Evolutionary conservation across 2,329 filamentous ascomycete species (phyloP).

Genomic region (Penicillium sclerotiorum): DNA sequence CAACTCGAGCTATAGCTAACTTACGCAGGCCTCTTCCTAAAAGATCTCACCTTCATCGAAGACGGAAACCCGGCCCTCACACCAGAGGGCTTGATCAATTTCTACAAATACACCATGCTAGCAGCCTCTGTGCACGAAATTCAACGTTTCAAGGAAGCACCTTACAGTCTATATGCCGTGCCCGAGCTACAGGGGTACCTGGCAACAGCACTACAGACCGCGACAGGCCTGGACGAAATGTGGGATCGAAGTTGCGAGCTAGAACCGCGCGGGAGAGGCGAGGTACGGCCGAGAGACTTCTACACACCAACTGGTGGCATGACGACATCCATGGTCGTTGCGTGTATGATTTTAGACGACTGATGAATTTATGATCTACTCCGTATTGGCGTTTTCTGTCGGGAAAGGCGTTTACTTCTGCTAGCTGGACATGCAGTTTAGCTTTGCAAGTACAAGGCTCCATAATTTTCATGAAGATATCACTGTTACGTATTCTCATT

Average conservation of each 20-base stretch:
- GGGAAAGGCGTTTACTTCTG: no score
- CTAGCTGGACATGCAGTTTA: no score
- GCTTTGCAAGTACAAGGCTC: no score
- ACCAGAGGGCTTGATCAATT: conserved; percentile 78
- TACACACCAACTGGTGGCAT: conserved; percentile 17
- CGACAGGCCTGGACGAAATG: conserved; percentile 93
- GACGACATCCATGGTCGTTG: conserved; percentile 16
- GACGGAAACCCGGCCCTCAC: conserved; percentile 93
- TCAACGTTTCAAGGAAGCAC: conserved; percentile 92
- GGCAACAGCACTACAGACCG: conserved; percentile 84
- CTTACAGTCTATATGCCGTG: conserved; percentile 82
- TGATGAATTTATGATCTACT: conserved; percentile 3
- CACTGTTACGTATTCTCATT: no score
- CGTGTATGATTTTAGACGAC: conserved; percentile 16
- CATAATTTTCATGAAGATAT: no score
- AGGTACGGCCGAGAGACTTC: conserved; percentile 40
- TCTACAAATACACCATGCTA: conserved; percentile 24
- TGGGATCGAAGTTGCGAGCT: conserved; percentile 90
- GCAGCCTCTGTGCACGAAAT: conserved; percentile 51
- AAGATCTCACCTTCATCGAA: conserved; percentile 93
- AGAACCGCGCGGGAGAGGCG: conserved; percentile 88
- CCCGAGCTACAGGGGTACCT: conserved; percentile 79
- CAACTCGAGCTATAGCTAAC: neutral
- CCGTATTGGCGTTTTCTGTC: no score
- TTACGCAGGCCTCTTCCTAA: conserved; percentile 80